These are phyloP conservation scores for Biscutella laevigata DNA, from an alignment of 441 rosid genomes.

Conservation along the genomic window DNA sequence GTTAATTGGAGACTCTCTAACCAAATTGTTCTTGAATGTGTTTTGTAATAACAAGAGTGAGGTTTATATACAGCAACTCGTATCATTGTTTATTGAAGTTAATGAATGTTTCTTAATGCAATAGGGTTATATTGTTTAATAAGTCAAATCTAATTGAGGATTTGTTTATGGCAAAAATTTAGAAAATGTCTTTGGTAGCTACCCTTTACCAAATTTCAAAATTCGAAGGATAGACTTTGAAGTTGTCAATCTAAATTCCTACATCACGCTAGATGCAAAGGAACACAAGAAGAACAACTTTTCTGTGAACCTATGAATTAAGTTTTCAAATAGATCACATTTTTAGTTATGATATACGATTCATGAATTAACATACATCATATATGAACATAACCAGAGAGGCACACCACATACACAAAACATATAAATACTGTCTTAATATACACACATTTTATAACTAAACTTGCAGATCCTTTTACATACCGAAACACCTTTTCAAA, in stretches of 20 bases:
- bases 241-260: constrained; percentile 17
- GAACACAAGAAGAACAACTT: constrained; percentile 5
- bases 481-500: not conserved
- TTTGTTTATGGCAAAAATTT: constrained; percentile 1
- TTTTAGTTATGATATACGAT: not conserved
- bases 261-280: constrained; percentile 7
- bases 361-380: not conserved
- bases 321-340: not conserved
- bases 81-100: constrained; percentile 8
- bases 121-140: constrained; percentile 4
- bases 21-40: constrained; percentile 10
- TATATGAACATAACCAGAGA: not conserved
- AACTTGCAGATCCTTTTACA: not conserved
- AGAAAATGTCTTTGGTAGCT: constrained; percentile 18
- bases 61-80: constrained; percentile 9
- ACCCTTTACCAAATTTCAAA: not conserved
- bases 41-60: not conserved
- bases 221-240: constrained; percentile 14
- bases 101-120: constrained; percentile 5
- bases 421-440: not conserved
- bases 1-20: not conserved
- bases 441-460: not conserved
- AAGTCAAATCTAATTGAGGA: constrained; percentile 5
- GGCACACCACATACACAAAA: not conserved
- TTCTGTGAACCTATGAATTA: not conserved